Evolutionary conservation across 1,284 basidiomycete genomes (phyloP), one percentile per base, ranked within the genome.

Genomic region (Moesziomyces sp.): DNA sequence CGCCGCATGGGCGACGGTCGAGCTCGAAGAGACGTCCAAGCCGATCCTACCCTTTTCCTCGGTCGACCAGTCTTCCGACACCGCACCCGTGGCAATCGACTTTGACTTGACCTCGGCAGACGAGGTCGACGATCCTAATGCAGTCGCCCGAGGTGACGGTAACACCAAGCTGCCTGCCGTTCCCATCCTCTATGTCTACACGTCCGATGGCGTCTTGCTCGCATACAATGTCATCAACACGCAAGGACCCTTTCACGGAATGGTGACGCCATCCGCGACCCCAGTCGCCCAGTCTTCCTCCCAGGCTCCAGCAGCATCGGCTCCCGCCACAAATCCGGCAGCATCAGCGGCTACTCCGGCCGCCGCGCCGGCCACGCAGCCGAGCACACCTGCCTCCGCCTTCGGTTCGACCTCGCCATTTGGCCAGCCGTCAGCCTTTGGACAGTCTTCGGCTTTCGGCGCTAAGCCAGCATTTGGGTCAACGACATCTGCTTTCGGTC

Each of bases 191-290:
- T 91, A 89, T 79, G 88, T 89, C 5, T 93, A 92, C 81, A 88
- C 91, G 5, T 92, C 89, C 63, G 92, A 94, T 77, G 92, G 92
- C 19, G 91, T 92, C 0, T 61, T 94, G 38, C 87, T 90, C 42
- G 92, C 87, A 3, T 94, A 93, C 90, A 87, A 90, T 77, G 81
- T 92, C 38, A 88, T 92, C 49, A 89, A 91, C 79, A 86, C 87
- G 3, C 84, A 85, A 21, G 33, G 84, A 71, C n/a, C 60, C 43
- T 88, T 87, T 66, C 80, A 83, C 1, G 84, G 83, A 1, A 87
- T 87, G 86, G 55, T 74, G 14, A 61, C 57, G 4, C 54, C 69
- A 0, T 59, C 58, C 5, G 24, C 44, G 11, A 18, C 38, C 9
- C 58, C 59, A 35, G 44, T 33, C 30, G 30, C 30, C 30, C 30